Evolutionary conservation across 257 asterid genomes (phyloP).

Genomic region (Solanum etuberosum): DNA sequence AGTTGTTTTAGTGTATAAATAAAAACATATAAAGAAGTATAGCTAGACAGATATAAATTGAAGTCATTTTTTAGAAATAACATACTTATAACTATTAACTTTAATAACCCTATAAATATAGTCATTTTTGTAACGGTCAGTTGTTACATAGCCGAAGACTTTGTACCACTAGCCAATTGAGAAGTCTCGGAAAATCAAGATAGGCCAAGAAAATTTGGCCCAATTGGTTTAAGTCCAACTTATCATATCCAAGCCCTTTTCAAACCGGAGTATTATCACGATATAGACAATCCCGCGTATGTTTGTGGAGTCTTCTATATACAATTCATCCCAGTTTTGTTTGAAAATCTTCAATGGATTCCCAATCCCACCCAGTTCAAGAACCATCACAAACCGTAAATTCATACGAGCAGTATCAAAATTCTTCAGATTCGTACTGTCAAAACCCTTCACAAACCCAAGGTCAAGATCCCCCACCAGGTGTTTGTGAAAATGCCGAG

Average conservation of each 20-base stretch:
- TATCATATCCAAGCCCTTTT: neutral
- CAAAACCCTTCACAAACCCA: slow-evolving; percentile 41
- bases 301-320: too few species aligned
- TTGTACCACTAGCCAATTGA: too few species aligned
- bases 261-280: neutral
- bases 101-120: too few species aligned
- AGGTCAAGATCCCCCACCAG: slow-evolving; percentile 1
- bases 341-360: slow-evolving; percentile 11
- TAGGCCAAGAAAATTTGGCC: neutral
- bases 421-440: slow-evolving; percentile 1
- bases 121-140: too few species aligned
- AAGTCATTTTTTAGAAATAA: too few species aligned
- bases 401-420: slow-evolving; percentile 8
- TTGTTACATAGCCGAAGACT: too few species aligned
- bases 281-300: neutral
- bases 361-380: slow-evolving; percentile 28
- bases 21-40: too few species aligned
- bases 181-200: too few species aligned
- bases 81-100: too few species aligned
- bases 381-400: neutral
- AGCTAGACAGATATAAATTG: too few species aligned
- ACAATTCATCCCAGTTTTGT: neutral
- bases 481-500: neutral
- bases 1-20: too few species aligned
- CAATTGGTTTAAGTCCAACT: neutral